Evolutionary conservation across 495 filamentous ascomycete genomes (phyloP).

Genomic region (Penicillium cinerascens): DNA sequence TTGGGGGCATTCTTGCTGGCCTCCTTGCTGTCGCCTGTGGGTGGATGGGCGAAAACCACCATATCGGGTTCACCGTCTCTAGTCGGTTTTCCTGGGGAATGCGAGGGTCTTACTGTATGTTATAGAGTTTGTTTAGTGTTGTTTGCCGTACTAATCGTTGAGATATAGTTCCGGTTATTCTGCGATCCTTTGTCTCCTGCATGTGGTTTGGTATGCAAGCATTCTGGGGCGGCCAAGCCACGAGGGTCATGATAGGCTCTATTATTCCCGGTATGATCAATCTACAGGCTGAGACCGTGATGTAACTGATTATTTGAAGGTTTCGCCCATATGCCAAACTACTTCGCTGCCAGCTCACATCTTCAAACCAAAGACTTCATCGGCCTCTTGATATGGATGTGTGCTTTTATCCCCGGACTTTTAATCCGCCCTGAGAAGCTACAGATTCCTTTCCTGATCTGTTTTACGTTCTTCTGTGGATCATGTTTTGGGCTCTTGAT

Average conservation of each 20-base stretch:
- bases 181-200: conserved; percentile 2
- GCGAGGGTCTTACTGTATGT: conserved; percentile 4
- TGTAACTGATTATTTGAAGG: background rate
- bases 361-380: conserved; percentile 11
- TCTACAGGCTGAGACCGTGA: too few relatives aligned
- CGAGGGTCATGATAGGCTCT: conserved; percentile 4
- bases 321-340: conserved; percentile 7
- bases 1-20: conserved; percentile 4
- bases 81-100: conserved; percentile 6
- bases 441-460: conserved; percentile 1
- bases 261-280: conserved; percentile 1
- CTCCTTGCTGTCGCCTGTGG: conserved; percentile 4
- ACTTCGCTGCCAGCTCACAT: conserved; percentile 3
- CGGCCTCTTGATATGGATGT: conserved; percentile 7
- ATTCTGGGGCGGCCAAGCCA: conserved; percentile 5
- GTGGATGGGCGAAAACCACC: conserved; percentile 4
- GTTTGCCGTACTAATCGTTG: background rate
- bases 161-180: background rate
- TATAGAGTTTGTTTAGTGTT: background rate
- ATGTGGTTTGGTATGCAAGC: conserved; percentile 9
- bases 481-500: background rate
- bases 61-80: conserved; percentile 4
- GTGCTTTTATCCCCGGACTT: conserved; percentile 2
- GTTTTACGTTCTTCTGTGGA: background rate
- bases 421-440: conserved; percentile 5